These are phyloP conservation scores for Monosporascus sp. DNA, from an alignment of 2,329 filamentous ascomycete species.

Conservation along the genomic window DNA sequence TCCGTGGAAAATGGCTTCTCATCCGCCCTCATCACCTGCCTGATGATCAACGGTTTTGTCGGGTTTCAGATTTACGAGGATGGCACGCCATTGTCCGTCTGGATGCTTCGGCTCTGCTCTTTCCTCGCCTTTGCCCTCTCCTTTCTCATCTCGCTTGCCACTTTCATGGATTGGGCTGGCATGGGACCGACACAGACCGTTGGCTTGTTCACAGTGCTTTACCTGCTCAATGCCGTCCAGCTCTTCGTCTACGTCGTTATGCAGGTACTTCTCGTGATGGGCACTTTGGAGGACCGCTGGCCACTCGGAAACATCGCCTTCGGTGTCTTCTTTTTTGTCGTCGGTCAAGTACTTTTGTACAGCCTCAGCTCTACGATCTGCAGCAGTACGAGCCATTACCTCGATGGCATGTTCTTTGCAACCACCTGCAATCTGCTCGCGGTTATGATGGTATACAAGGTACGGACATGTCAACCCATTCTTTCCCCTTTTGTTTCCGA, in stretches of 20 bases:
- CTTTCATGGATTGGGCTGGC: conserved; percentile 88
- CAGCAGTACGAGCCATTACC: conserved; percentile 77
- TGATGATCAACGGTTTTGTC: conserved; percentile 96
- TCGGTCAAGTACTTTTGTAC: conserved; percentile 89
- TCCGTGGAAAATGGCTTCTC: conserved; percentile 79
- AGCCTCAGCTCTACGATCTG: conserved; percentile 84
- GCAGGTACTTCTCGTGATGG: conserved; percentile 82
- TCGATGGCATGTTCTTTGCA: conserved; percentile 91
- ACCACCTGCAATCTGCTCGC: conserved; percentile 89
- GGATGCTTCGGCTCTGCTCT: conserved; percentile 79
- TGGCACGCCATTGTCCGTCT: conserved; percentile 86
- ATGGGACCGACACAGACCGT: conserved; percentile 79
- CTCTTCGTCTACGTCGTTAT: conserved; percentile 79
- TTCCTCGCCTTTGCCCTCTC: conserved; percentile 78
- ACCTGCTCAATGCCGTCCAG: conserved; percentile 84
- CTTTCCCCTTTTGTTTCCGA: conserved; percentile 3
- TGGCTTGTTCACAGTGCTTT: conserved; percentile 85
- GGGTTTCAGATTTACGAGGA: conserved; percentile 98
- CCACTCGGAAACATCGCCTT: conserved; percentile 88
- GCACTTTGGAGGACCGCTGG: conserved; percentile 93
- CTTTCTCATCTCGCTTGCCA: conserved; percentile 82
- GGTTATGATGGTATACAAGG: conserved; percentile 99
- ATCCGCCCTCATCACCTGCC: conserved; percentile 79
- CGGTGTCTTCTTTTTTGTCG: conserved; percentile 84
- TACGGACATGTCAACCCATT: conserved; percentile 23